These are phyloP conservation scores for Xylariaceae sp. DNA, from an alignment of 2,329 filamentous ascomycete species.

Conservation along the genomic window DNA sequence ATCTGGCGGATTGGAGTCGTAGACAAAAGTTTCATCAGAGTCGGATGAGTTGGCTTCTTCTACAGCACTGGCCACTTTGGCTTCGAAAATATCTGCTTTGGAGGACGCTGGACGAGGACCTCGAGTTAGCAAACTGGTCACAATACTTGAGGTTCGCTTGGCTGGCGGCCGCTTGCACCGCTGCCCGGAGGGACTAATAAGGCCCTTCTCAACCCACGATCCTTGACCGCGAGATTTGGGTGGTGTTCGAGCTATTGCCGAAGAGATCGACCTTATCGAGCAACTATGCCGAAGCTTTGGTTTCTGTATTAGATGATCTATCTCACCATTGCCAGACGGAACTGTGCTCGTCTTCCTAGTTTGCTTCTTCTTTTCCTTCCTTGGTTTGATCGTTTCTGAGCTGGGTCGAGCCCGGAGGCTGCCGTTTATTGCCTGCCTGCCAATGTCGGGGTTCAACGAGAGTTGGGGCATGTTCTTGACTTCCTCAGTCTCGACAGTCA, in stretches of 20 bases:
- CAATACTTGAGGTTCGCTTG: slow-evolving; percentile 28
- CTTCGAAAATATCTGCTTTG: slow-evolving; percentile 97
- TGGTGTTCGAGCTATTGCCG: slow-evolving; percentile 31
- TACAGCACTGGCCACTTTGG: slow-evolving; percentile 91
- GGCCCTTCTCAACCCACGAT: slow-evolving; percentile 29
- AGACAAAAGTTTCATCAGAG: slow-evolving; percentile 97
- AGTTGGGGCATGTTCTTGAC: slow-evolving; percentile 87
- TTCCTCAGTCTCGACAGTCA: slow-evolving; percentile 97
- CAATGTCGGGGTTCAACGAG: slow-evolving; percentile 63
- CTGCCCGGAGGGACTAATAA: slow-evolving; percentile 18
- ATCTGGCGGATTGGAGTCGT: slow-evolving; percentile 91
- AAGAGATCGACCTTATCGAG: slow-evolving; percentile 36
- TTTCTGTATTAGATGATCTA: slow-evolving; percentile 26
- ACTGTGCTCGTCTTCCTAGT: slow-evolving; percentile 71
- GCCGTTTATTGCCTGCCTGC: slow-evolving; percentile 60
- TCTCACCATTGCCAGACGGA: slow-evolving; percentile 69
- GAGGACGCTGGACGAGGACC: slow-evolving; percentile 64
- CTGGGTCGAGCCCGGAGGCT: slow-evolving; percentile 84
- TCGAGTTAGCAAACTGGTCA: slow-evolving; percentile 44
- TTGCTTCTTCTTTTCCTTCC: slow-evolving; percentile 83
- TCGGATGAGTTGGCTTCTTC: slow-evolving; percentile 96
- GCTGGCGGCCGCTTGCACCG: slow-evolving; percentile 21
- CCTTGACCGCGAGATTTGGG: slow-evolving; percentile 33
- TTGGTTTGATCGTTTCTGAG: slow-evolving; percentile 92
- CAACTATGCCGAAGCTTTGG: slow-evolving; percentile 39